A percentile compares a stretch with the other conserved stretches of the same genome.
phyloP scores from a whole-genome alignment of 176 grass and related monocot genomes.

The Aegilops tauschii region DNA sequence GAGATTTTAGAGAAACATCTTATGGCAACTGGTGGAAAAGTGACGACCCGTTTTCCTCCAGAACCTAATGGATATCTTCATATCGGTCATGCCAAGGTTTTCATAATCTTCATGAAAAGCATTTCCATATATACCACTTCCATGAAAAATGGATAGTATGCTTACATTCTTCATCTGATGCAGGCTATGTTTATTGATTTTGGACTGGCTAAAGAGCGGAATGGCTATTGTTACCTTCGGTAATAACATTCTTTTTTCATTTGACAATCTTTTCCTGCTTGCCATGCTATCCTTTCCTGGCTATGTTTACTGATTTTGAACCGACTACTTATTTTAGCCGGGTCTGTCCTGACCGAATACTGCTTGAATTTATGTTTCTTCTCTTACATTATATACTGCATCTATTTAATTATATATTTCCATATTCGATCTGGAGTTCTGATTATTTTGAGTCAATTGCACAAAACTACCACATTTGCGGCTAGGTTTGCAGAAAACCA shows the following conservation, averaged over 20 bases:
- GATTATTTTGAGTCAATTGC: background rate
- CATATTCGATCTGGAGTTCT: background rate
- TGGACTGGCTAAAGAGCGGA: slow-evolving; percentile 90
- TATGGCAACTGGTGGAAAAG: slow-evolving; percentile 85
- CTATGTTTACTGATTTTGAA: background rate
- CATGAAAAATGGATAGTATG: slow-evolving; percentile 20
- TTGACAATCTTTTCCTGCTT: slow-evolving; percentile 12
- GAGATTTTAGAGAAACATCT: slow-evolving; percentile 76
- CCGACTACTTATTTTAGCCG: background rate
- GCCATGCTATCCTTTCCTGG: background rate
- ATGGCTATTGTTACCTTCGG: slow-evolving; percentile 88
- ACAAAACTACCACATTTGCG: too few species aligned
- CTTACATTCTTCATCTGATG: slow-evolving; percentile 40
- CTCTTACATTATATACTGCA: background rate
- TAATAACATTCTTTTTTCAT: slow-evolving; percentile 29
- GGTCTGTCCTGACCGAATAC: background rate
- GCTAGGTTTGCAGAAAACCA: too few species aligned
- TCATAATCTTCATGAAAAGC: background rate
- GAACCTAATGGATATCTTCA: slow-evolving; percentile 96
- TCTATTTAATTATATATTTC: background rate
- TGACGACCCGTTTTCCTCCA: slow-evolving; percentile 82
- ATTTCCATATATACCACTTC: slow-evolving; percentile 15
- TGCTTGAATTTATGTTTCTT: background rate
- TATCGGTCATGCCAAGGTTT: slow-evolving; percentile 92
- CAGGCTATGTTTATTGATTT: slow-evolving; percentile 99